Percentiles rank a stretch among this genome's conserved stretches.
These are phyloP conservation scores for Plectosphaerella sp. DNA, from an alignment of 2,329 filamentous ascomycete genomes.

Conservation along the genomic window DNA sequence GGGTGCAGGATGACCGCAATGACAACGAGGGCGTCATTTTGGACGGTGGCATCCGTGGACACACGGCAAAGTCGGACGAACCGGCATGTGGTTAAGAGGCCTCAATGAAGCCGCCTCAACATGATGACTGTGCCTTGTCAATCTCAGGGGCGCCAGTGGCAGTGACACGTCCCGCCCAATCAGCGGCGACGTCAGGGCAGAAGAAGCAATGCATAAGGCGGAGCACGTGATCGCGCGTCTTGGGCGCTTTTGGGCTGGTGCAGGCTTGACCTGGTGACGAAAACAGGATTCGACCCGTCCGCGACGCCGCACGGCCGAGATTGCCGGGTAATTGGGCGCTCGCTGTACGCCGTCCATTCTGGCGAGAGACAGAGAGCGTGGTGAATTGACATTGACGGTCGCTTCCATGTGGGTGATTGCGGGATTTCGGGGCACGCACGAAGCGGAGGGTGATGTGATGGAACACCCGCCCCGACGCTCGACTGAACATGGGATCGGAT, in stretches of 20 bases:
- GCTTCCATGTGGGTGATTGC: neutral
- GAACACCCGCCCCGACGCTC: no score
- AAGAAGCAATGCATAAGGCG: neutral
- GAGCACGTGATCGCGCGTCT: slow-evolving; percentile 27
- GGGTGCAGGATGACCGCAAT: slow-evolving; percentile 56
- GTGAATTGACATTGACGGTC: neutral
- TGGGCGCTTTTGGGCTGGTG: neutral
- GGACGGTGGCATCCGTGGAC: slow-evolving; percentile 49
- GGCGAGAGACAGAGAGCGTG: neutral
- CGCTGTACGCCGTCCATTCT: neutral
- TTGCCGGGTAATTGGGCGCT: neutral
- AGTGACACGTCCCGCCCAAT: neutral
- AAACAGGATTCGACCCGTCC: neutral
- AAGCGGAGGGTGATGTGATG: no score
- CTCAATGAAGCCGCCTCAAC: neutral
- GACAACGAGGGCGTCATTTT: slow-evolving; percentile 57
- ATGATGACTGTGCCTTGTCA: neutral
- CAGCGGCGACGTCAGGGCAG: neutral
- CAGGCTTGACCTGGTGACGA: neutral
- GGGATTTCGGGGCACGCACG: no score
- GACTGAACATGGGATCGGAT: no score
- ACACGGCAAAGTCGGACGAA: slow-evolving; percentile 27
- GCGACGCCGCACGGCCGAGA: neutral
- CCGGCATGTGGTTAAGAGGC: slow-evolving; percentile 30
- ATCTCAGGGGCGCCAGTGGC: no score